A percentile compares a stretch with the other conserved stretches of the same genome.
Conservation (phyloP, 1,284 basidiomycete genomes). For the Phylloboletellus chloephorus region DNA sequence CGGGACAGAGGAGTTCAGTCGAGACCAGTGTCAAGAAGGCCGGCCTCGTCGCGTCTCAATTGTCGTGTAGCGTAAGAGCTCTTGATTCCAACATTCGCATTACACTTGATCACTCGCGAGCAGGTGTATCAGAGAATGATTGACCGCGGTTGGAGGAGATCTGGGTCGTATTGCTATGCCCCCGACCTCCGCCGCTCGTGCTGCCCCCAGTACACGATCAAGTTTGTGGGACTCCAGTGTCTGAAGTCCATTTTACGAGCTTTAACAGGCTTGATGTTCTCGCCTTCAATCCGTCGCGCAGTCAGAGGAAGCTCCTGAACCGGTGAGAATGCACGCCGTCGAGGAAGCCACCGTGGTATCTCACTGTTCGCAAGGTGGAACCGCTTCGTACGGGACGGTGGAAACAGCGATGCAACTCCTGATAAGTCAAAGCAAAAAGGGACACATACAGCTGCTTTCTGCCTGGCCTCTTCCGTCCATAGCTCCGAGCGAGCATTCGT, state of each 20-base stretch:
- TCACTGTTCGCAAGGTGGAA: slow-evolving; percentile 58
- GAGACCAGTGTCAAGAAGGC: slow-evolving; percentile 35
- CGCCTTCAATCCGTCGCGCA: slow-evolving; percentile 70
- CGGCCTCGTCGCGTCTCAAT: slow-evolving; percentile 32
- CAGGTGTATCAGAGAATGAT: slow-evolving; percentile 78
- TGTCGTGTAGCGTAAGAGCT: slow-evolving; percentile 49
- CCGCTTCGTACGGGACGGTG: slow-evolving; percentile 55
- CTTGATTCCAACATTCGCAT: background rate
- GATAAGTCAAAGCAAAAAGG: slow-evolving; percentile 23
- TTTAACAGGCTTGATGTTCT: slow-evolving; percentile 61
- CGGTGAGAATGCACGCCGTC: slow-evolving; percentile 39
- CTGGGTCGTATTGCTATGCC: slow-evolving; percentile 78
- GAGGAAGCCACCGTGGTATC: slow-evolving; percentile 9
- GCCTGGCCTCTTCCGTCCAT: slow-evolving; percentile 46
- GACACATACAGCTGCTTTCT: slow-evolving; percentile 25
- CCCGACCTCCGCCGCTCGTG: slow-evolving; percentile 80
- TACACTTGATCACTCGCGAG: slow-evolving; percentile 5
- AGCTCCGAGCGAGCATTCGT: slow-evolving; percentile 23
- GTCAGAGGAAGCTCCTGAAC: slow-evolving; percentile 72
- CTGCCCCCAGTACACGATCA: slow-evolving; percentile 92
- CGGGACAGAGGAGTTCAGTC: slow-evolving; percentile 32
- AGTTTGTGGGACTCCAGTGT: slow-evolving; percentile 36
- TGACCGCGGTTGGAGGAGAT: slow-evolving; percentile 86
- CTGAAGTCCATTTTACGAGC: slow-evolving; percentile 5
- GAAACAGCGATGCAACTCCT: slow-evolving; percentile 33